Evolutionary conservation across 108 stramenopile genomes (phyloP).

Genomic region (Nannochloropsis salina): DNA sequence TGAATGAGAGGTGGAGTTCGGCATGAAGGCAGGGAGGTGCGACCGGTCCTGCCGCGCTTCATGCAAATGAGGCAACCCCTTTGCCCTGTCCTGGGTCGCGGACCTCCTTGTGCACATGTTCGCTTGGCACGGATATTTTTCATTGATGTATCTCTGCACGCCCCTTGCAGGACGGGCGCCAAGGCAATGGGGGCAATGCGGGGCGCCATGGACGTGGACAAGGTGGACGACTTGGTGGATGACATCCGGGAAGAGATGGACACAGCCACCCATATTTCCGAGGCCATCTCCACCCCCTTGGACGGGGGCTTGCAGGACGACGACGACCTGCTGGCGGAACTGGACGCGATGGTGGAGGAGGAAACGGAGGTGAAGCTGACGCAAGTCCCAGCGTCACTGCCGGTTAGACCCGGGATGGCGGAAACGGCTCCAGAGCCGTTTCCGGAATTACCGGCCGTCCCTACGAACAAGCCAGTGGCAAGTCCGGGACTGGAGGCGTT

Average conservation of each 20-base stretch:
- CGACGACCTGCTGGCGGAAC: slow-evolving; percentile 47
- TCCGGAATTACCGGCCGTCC: slow-evolving; percentile 30
- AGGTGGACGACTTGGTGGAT: slow-evolving; percentile 79
- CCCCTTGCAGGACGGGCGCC: slow-evolving; percentile 58
- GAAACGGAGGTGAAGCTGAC: slow-evolving; percentile 42
- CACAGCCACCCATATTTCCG: slow-evolving; percentile 34
- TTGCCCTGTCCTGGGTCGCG: no score
- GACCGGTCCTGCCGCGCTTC: no score
- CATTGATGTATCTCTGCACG: no score
- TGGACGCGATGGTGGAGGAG: slow-evolving; percentile 41
- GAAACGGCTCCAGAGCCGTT: background rate
- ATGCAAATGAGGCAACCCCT: no score
- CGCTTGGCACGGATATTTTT: no score
- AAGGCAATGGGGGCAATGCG: slow-evolving; percentile 77
- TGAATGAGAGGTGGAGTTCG: no score
- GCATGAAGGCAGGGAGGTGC: no score
- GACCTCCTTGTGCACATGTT: no score
- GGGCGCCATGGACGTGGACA: slow-evolving; percentile 77
- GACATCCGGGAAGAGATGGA: slow-evolving; percentile 48
- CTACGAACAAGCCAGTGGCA: slow-evolving; percentile 17
- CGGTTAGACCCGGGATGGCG: slow-evolving; percentile 7
- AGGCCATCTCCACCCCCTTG: background rate
- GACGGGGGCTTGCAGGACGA: slow-evolving; percentile 47
- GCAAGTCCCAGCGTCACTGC: slow-evolving; percentile 42
- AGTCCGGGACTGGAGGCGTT: slow-evolving; percentile 21